phyloP scores from a whole-genome alignment of 2,329 filamentous ascomycete genomes.

The Xylaria sp. region DNA sequence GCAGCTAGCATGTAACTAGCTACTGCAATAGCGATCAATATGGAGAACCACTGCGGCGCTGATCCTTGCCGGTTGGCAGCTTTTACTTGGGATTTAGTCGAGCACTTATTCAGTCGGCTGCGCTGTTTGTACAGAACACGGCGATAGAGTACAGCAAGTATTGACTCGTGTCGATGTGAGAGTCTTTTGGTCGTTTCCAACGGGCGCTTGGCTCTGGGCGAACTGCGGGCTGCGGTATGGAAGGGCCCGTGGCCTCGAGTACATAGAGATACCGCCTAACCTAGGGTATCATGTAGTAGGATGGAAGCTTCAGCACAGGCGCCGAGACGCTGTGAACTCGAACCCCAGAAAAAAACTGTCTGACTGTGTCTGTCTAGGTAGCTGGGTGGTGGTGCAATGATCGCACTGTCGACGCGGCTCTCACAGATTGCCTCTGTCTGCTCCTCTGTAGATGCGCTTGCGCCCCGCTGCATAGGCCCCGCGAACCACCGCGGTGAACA shows the following conservation, averaged over 20 bases:
- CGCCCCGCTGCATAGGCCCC: conserved; percentile 4
- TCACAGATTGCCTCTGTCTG: background rate
- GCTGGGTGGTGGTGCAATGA: background rate
- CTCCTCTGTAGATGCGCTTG: conserved; percentile 9
- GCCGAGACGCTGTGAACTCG: conserved; percentile 1
- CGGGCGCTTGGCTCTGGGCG: conserved; percentile 10
- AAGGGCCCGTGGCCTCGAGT: conserved; percentile 15
- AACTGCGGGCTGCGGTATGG: conserved; percentile 18
- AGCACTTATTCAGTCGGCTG: conserved; percentile 21
- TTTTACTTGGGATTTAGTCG: conserved; percentile 9
- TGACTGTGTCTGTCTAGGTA: background rate
- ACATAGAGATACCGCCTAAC: conserved; percentile 19
- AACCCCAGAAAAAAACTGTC: background rate
- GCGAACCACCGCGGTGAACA: conserved; percentile 12
- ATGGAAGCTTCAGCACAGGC: conserved; percentile 8
- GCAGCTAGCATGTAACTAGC: conserved; percentile 24
- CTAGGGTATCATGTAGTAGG: conserved; percentile 17
- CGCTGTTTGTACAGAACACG: conserved; percentile 17
- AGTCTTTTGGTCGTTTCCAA: conserved; percentile 5
- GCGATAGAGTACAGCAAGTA: conserved; percentile 13
- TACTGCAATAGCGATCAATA: background rate
- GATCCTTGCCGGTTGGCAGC: conserved; percentile 9
- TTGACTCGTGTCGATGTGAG: conserved; percentile 11
- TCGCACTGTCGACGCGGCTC: background rate
- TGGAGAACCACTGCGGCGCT: conserved; percentile 10